phyloP scores from a whole-genome alignment of 768 basidiomycete genomes.

The Basidioascus undulatus region DNA sequence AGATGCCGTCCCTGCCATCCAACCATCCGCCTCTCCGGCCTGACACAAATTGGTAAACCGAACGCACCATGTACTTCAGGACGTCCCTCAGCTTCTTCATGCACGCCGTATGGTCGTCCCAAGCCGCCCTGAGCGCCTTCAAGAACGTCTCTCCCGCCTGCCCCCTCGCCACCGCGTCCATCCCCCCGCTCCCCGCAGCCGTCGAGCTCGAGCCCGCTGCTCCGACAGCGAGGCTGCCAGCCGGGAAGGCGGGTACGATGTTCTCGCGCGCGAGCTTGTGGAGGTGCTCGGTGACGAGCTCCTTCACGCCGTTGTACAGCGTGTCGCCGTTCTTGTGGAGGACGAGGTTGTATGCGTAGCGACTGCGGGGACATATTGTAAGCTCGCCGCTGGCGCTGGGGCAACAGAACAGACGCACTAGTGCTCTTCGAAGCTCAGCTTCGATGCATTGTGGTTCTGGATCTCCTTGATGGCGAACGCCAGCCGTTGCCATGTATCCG shows the following conservation, averaged over 20 bases:
- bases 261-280: slow-evolving; percentile 47
- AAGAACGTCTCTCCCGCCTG: slow-evolving; percentile 67
- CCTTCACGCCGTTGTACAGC: slow-evolving; percentile 62
- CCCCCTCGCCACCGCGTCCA: slow-evolving; percentile 46
- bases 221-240: slow-evolving; percentile 18
- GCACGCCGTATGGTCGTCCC: slow-evolving; percentile 79
- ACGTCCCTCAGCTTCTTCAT: slow-evolving; percentile 75
- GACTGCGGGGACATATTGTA: too few relatives aligned
- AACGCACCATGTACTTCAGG: slow-evolving; percentile 83
- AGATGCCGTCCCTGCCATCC: not conserved
- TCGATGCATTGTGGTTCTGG: slow-evolving; percentile 73
- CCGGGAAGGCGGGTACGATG: slow-evolving; percentile 63
- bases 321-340: slow-evolving; percentile 40
- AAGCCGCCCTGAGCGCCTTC: slow-evolving; percentile 57
- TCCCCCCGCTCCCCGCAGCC: slow-evolving; percentile 21
- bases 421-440: slow-evolving; percentile 76
- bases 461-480: slow-evolving; percentile 77
- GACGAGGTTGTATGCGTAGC: slow-evolving; percentile 86
- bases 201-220: not conserved
- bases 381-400: too few relatives aligned
- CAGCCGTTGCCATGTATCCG: slow-evolving; percentile 61
- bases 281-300: slow-evolving; percentile 59
- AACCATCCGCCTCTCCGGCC: too few relatives aligned
- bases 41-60: too few relatives aligned
- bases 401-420: too few relatives aligned